These are phyloP conservation scores for Cladosporium oxysporum DNA, from an alignment of 2,329 filamentous ascomycete genomes.

Conservation along the genomic window DNA sequence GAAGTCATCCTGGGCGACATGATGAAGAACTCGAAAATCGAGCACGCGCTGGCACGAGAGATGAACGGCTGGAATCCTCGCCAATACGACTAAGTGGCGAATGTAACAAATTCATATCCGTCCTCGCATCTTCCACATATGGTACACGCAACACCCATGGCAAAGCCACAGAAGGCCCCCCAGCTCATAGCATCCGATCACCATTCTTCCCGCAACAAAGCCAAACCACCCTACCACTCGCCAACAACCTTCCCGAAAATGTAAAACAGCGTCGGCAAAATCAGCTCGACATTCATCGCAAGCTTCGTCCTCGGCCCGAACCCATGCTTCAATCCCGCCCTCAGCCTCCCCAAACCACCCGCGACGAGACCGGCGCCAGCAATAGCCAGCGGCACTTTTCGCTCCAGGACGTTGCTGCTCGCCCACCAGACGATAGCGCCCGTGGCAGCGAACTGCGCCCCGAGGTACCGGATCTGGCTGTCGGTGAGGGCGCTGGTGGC, in stretches of 20 bases:
- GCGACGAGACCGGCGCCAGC: not conserved
- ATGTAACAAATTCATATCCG: not conserved
- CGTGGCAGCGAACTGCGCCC: not conserved
- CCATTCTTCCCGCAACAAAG: not conserved
- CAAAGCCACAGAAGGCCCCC: not conserved
- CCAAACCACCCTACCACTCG: not conserved
- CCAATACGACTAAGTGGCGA: not conserved
- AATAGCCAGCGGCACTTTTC: not conserved
- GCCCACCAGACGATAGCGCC: constrained; percentile 7
- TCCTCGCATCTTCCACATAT: not conserved
- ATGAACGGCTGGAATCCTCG: constrained; percentile 12
- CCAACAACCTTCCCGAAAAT: constrained; percentile 1
- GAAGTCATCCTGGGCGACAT: constrained; percentile 9
- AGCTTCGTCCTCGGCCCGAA: not conserved
- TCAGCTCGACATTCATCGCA: constrained; percentile 3
- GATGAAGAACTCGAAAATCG: constrained; percentile 3
- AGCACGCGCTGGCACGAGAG: not conserved
- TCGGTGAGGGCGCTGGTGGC: constrained; percentile 8
- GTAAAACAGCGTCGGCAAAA: not conserved
- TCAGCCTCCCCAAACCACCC: not conserved
- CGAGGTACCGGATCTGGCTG: constrained; percentile 9
- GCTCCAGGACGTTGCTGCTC: not conserved
- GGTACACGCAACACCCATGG: not conserved
- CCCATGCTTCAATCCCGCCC: constrained; percentile 5
- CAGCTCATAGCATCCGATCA: not conserved